Evolutionary conservation across 768 basidiomycete genomes (phyloP), one percentile per base, ranked within the genome.

Genomic region (Serpula lacrymans): DNA sequence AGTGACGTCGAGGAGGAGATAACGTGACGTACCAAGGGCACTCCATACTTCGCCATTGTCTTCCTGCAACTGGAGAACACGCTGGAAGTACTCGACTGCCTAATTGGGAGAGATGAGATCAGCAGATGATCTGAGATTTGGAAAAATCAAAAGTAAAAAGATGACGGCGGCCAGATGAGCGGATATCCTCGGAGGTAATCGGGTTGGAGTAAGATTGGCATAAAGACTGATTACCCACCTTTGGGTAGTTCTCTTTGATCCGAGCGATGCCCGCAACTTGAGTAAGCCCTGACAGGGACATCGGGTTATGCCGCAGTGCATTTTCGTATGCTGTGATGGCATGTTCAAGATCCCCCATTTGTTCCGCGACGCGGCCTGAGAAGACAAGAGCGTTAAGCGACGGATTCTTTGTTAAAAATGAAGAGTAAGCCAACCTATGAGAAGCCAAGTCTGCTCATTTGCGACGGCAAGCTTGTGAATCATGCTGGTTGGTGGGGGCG

Each of bases 31-130:
- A 84, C 91, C 93, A 44, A 99, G 77, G 1, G 94, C 92, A 55
- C 90, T 92, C 95, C 95, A 98, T 42, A 96, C 89, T 71, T 98
- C 95, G 57, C 95, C 95, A 65, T 96, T 96, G 66, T 96, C 92
- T 66, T 91, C 90, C 54, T 93, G 84, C 42, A 96, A 75, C 49
- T 74, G 72, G 40, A 98, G 77, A 16, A 94, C 92, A 33, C 94
- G 83, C 54, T 96, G 90, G 62, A 96, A 98, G 69, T 88, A 96
- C 45, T 97, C 95, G 62, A 97, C 83, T 34, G 95, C 95, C 89
- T 93, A 65, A 48, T 59, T 39, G 50, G 46, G 58, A 40, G 39
- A 34, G 46, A 43, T 47, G 46, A 39, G 41, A 49, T 39, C 39
- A 39, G 35, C 35, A 37, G 6, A 14, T 14, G 24, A 39, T 39